phyloP scores from a whole-genome alignment of 164 flowering plant species.

The Vitis rotundifolia region DNA sequence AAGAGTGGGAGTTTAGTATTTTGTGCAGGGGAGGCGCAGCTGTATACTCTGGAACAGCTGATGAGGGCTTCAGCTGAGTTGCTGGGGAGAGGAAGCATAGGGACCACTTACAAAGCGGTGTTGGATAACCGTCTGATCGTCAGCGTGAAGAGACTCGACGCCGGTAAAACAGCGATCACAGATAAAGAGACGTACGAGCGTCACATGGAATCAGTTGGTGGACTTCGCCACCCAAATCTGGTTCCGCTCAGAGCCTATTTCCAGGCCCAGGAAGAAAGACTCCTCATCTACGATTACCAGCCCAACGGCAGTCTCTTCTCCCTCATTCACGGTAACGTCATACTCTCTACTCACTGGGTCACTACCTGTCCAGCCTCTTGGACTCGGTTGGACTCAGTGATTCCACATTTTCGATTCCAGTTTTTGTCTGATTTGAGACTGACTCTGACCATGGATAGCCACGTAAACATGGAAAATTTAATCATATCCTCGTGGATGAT shows the following conservation, averaged over 20 bases:
- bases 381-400: too few species aligned
- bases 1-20: constrained; percentile 76
- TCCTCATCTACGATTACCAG: constrained; percentile 82
- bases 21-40: constrained; percentile 83
- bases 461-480: too few species aligned
- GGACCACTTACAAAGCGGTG: constrained; percentile 91
- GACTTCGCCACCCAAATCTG: constrained; percentile 81
- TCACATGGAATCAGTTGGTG: constrained; percentile 81
- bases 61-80: constrained; percentile 94
- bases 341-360: not conserved
- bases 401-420: too few species aligned
- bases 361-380: not conserved
- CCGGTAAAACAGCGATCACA: constrained; percentile 36
- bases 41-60: constrained; percentile 78
- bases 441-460: too few species aligned
- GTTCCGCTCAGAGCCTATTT: constrained; percentile 88
- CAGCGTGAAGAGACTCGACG: constrained; percentile 79
- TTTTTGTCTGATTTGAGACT: too few species aligned
- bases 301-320: constrained; percentile 91
- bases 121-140: constrained; percentile 75
- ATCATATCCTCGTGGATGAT: too few species aligned
- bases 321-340: constrained; percentile 73
- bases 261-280: constrained; percentile 84
- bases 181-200: constrained; percentile 60
- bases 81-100: constrained; percentile 80